These are phyloP conservation scores for Mimosa pudica DNA, from an alignment of 306 rosid species.

Conservation along the genomic window DNA sequence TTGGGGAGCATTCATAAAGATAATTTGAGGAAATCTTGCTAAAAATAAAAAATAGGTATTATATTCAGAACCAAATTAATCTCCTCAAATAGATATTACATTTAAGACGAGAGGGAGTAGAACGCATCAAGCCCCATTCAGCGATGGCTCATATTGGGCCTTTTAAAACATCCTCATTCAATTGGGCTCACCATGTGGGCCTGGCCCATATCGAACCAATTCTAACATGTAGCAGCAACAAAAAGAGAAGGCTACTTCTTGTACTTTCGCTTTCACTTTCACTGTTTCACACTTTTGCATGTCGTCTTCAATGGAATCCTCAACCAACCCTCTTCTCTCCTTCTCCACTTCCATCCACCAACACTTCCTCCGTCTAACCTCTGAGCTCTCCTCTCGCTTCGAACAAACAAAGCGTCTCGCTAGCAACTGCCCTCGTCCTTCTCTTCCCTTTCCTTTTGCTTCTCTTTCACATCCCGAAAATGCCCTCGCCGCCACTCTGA, in stretches of 20 bases:
- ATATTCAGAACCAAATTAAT: no score
- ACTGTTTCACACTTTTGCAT: not conserved
- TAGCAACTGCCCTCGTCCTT: constrained; percentile 36
- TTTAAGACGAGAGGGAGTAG: no score
- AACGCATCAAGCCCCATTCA: not conserved
- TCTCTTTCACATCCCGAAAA: constrained; percentile 48
- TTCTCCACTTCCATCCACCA: constrained; percentile 72
- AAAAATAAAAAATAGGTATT: no score
- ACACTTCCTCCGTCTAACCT: constrained; percentile 60
- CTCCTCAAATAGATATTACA: no score
- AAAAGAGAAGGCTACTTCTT: not conserved
- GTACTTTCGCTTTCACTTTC: no score
- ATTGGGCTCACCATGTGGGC: no score
- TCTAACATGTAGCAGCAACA: no score
- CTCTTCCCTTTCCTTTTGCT: constrained; percentile 45
- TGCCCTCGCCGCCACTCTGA: constrained; percentile 69
- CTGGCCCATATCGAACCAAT: not conserved
- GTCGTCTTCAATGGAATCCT: constrained; percentile 48
- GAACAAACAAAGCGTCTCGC: constrained; percentile 64
- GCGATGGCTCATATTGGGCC: not conserved
- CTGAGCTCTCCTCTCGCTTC: constrained; percentile 62
- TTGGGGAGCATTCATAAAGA: no score
- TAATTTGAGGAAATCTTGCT: no score
- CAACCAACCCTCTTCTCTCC: constrained; percentile 66
- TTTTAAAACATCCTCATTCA: not conserved